Percentiles rank a stretch among this genome's conserved stretches.
Conservation (phyloP, 1,284 basidiomycete genomes). For the Naganishia liquefaciens region DNA sequence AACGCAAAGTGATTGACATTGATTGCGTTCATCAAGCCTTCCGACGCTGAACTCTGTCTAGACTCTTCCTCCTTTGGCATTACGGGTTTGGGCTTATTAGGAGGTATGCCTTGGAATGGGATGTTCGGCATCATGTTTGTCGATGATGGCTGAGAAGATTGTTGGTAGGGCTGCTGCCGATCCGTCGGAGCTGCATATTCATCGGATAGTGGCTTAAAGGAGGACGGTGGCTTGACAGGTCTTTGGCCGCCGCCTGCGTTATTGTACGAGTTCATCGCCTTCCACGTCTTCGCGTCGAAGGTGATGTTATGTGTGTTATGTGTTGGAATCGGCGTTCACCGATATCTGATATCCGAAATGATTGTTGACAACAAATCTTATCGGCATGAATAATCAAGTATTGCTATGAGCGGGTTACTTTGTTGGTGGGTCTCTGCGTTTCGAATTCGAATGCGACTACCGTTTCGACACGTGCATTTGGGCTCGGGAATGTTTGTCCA, state of each 20-base stretch:
- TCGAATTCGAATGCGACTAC: too few species aligned
- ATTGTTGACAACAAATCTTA: too few species aligned
- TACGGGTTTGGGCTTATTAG: not conserved
- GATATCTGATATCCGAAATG: not conserved
- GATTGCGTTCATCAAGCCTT: slow-evolving; percentile 8
- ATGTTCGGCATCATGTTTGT: not conserved
- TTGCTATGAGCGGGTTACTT: too few species aligned
- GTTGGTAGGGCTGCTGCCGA: not conserved
- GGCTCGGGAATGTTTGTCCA: too few species aligned
- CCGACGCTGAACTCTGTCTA: slow-evolving; percentile 53
- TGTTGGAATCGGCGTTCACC: not conserved
- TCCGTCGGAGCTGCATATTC: not conserved
- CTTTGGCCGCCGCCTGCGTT: slow-evolving; percentile 1
- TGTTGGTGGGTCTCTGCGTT: too few species aligned
- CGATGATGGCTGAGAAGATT: not conserved
- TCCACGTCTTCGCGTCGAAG: not conserved
- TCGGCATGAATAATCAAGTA: too few species aligned
- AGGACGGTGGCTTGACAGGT: slow-evolving; percentile 1
- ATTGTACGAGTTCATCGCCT: not conserved
- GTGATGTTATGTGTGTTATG: not conserved
- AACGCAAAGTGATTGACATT: slow-evolving; percentile 3
- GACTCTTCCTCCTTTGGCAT: slow-evolving; percentile 1
- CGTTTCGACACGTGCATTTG: too few species aligned
- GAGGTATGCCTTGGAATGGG: not conserved
- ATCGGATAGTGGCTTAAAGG: not conserved